Evolutionary conservation across 768 basidiomycete genomes (phyloP).

Genomic region (Gloeopeniophorella convolvens): DNA sequence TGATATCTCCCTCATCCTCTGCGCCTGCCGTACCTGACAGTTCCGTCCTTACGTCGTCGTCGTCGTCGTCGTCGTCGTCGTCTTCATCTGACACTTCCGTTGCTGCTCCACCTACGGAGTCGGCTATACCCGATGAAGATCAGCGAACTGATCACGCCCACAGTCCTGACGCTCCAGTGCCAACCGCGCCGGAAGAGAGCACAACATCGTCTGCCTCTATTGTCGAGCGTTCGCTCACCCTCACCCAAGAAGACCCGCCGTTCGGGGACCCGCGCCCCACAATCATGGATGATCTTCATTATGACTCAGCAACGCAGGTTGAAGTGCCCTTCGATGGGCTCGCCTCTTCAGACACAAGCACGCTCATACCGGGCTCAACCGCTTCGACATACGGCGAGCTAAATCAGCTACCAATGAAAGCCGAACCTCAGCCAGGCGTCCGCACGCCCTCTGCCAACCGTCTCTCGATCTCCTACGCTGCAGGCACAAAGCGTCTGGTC

Average conservation of each 20-base stretch:
- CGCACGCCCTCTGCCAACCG: conserved; percentile 69
- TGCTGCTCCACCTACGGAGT: conserved; percentile 20
- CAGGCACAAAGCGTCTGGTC: conserved; percentile 78
- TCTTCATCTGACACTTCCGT: conserved; percentile 19
- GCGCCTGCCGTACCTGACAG: conserved; percentile 15
- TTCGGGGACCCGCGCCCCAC: conserved; percentile 1
- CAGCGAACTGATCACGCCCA: conserved; percentile 18
- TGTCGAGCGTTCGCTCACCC: conserved; percentile 12
- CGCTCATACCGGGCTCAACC: conserved; percentile 17
- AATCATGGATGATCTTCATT: conserved; percentile 11
- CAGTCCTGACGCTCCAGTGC: conserved; percentile 18
- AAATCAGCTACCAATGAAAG: conserved; percentile 26
- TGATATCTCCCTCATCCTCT: conserved; percentile 19
- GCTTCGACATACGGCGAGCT: conserved; percentile 13
- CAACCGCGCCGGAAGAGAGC: conserved; percentile 16
- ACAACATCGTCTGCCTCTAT: conserved; percentile 12
- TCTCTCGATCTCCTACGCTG: conserved; percentile 93
- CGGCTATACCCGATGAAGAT: conserved; percentile 16
- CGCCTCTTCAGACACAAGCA: conserved; percentile 16
- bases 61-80: conserved; percentile 19
- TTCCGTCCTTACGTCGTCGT: conserved; percentile 17
- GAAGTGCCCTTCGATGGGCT: conserved; percentile 16
- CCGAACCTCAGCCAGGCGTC: conserved; percentile 22
- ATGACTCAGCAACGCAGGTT: conserved; percentile 16
- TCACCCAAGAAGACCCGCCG: conserved; percentile 9